Evolutionary conservation across 805 yeast species (phyloP), one percentile per base, ranked within the genome.

Genomic region (Wickerhamomyces chaumierensis): DNA sequence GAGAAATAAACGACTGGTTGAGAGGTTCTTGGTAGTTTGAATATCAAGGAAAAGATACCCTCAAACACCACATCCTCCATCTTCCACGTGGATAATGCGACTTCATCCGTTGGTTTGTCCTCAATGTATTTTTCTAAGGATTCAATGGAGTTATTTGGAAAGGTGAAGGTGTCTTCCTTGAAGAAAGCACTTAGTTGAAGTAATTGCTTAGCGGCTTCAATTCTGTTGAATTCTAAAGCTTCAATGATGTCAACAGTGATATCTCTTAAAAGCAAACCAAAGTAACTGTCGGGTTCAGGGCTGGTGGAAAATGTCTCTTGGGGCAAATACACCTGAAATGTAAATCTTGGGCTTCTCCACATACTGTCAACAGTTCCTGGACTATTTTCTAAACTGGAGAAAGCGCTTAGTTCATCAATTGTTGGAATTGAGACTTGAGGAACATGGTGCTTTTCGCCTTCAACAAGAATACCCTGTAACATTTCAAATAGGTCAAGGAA

Each of bases 11-110:
- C 81, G 12, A 66, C 72, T 17, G 78, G 77, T 43, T 80, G 77
- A 21, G 78, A 68, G 1, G 84, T 64, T 2, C 60, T 50, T 3
- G 96, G 95, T 37, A 90, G 65, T 42, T 75, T 75, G 62, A 85
- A 81, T 48, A 88, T 72, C 61, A 84, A 72, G 19, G 85, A 74
- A 43, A 90, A 65, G 33, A 88, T 75, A 34, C 83, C 75, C 55
- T 92, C 96, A 28, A 88, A 71, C 0, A 90, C 84, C 32, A 88
- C 67, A 55, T 88, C 96, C 59, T 92, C 98, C 42, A 87, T 73
- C 56, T 92, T 92, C 82, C 84, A 86, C 0, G 95, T 86, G 1
- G 94, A 74, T 48, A 18, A 13, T 25, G 44, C 37, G 11, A 52
- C 53, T 5, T 52, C 57, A 3, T 49, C 51, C 16, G 58, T 55